phyloP scores from a whole-genome alignment of 1,284 basidiomycete genomes.

The Apiotrichum porosum region DNA sequence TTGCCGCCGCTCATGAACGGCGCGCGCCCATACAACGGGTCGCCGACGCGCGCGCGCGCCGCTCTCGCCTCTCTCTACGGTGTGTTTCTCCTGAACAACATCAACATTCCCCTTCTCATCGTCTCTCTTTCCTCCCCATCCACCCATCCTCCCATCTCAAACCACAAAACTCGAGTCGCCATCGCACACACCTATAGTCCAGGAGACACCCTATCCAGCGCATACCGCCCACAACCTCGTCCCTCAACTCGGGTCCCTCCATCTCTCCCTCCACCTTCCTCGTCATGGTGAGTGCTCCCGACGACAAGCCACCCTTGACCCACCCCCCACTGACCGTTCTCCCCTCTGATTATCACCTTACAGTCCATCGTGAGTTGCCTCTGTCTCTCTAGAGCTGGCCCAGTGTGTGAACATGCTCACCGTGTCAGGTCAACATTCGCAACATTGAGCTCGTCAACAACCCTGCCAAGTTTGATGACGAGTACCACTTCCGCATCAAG shows the following conservation, averaged over 20 bases:
- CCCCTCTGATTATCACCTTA: neutral
- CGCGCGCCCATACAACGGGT: too few species aligned
- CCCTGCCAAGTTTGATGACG: slow-evolving; percentile 82
- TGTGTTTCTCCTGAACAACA: neutral
- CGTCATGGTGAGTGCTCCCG: slow-evolving; percentile 8
- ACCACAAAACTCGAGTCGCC: too few species aligned
- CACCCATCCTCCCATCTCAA: neutral
- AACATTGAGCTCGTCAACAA: slow-evolving; percentile 77
- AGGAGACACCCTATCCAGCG: too few species aligned
- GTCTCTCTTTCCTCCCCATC: neutral
- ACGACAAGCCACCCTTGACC: too few species aligned
- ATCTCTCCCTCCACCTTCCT: neutral
- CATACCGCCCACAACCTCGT: too few species aligned
- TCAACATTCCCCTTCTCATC: neutral
- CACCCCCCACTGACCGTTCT: too few species aligned
- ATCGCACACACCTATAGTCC: too few species aligned
- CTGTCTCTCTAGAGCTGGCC: neutral
- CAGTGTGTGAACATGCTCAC: neutral
- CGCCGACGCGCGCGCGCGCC: too few species aligned
- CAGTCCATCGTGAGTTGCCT: slow-evolving; percentile 39
- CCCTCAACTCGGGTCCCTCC: too few species aligned
- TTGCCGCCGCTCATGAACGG: neutral
- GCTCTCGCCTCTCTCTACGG: too few species aligned
- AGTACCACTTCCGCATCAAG: slow-evolving; percentile 91
- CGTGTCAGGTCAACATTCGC: slow-evolving; percentile 49